Evolutionary conservation across 2,329 filamentous ascomycete genomes (phyloP), one percentile per base, ranked within the genome.

Genomic region (Hyphodiscus sp.): DNA sequence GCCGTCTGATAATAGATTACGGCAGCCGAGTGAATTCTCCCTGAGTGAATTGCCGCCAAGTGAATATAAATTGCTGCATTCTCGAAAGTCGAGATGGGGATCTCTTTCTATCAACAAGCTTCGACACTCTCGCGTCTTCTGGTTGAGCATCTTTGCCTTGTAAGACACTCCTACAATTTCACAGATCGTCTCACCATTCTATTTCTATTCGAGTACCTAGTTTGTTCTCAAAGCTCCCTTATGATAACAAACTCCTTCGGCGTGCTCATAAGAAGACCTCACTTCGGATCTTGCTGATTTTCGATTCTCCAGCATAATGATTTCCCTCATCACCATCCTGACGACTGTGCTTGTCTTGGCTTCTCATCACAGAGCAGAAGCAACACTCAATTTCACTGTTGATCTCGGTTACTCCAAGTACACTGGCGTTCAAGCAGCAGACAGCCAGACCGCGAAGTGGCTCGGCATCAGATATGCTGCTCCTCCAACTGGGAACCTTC

Each of bases 401-500:
- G 74, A 87, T 57, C 73, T 91, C 19, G 77, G 76, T 2, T 91
- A 91, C 65, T 78, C 83, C 26, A 78, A 74, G 23, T 90, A 91
- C 63, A 68, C 74, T 47, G 88, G 88, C 8, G 68, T 38, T 10
- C 13, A 72, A 4, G 65, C 73, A 1, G 71, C 77, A 1, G 60
- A 69, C 0, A 79, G 80, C 60, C 85, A 83, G 1, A 72, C 89
- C 45, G 82, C 78, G 1, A 77, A 85, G 67, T 92, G 86, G 86
- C 76, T 89, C 8, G 88, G 87, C 1, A 81, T 94, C 58, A 80
- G 86, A 43, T 94, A 82, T 71, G 88, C 87, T 1, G 82, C 85
- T 5, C 74, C 87, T 13, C 87, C 87, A 0, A 53, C 86, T 1
- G 85, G 83, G 1, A 61, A 78, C 7, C 66, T 89, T 56, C 78